Conservation (phyloP, 805 yeast genomes). For the Wickerhamomyces queroliae region DNA sequence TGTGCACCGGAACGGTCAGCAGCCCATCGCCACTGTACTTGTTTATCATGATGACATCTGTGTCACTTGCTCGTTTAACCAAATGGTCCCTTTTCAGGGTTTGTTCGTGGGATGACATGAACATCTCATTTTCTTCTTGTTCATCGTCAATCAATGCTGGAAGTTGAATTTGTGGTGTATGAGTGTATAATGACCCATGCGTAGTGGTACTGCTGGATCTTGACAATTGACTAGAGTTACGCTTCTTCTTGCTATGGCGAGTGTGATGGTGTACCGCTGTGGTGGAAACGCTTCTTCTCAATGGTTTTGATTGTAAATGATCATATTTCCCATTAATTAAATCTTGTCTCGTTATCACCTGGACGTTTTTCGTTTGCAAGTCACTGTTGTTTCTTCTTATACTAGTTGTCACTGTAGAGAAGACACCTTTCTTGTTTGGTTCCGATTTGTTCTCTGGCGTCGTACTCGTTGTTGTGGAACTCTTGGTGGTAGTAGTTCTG, state of each 20-base stretch:
- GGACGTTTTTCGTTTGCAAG: conserved; percentile 17
- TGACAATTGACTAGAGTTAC: background rate
- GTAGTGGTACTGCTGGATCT: background rate
- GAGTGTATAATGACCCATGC: too few species aligned
- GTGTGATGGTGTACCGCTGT: background rate
- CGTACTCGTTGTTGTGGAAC: background rate
- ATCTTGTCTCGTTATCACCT: conserved; percentile 22
- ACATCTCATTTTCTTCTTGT: background rate
- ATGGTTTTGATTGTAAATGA: background rate
- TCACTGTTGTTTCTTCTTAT: background rate
- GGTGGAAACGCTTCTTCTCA: background rate
- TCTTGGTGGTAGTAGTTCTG: too few species aligned
- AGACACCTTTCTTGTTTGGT: background rate
- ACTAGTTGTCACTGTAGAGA: background rate
- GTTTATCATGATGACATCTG: background rate
- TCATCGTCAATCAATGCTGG: background rate
- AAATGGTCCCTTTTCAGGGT: too few species aligned
- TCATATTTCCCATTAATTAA: conserved; percentile 9
- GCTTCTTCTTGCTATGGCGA: background rate
- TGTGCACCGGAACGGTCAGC: conserved; percentile 1
- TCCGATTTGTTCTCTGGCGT: background rate
- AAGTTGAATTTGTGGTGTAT: background rate
- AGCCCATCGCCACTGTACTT: conserved; percentile 1
- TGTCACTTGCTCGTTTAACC: background rate
- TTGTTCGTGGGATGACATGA: background rate